Evolutionary conservation across 2,329 filamentous ascomycete species (phyloP).

Genomic region (Fusarium dimerum): DNA sequence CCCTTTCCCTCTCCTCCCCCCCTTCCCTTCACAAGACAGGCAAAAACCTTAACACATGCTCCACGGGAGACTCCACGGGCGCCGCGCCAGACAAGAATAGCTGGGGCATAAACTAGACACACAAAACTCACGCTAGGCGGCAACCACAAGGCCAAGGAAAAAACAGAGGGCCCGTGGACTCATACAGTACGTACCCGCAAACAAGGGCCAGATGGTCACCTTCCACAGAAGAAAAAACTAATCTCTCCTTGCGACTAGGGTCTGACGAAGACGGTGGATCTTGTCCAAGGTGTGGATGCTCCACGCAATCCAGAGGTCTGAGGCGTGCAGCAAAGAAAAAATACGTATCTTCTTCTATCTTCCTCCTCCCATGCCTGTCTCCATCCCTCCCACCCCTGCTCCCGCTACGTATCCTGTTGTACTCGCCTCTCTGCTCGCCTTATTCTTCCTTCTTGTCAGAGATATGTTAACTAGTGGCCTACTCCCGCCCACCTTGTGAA

Average conservation of each 20-base stretch:
- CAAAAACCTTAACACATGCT: not conserved
- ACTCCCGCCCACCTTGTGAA: constrained; percentile 20
- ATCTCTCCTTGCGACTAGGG: constrained; percentile 34
- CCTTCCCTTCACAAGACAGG: constrained; percentile 9
- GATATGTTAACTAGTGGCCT: constrained; percentile 26
- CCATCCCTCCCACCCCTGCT: too few species aligned
- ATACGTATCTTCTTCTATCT: not conserved
- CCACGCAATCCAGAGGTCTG: constrained; percentile 39
- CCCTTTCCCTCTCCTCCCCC: not conserved
- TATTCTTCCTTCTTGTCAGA: constrained; percentile 18
- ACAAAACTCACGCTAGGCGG: not conserved
- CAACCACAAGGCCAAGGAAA: constrained; percentile 25
- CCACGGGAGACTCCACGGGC: not conserved
- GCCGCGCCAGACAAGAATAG: constrained; percentile 45
- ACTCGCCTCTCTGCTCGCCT: constrained; percentile 27
- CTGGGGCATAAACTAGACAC: constrained; percentile 38
- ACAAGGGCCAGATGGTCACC: too few species aligned
- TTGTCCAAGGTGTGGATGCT: constrained; percentile 33
- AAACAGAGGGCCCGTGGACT: constrained; percentile 23
- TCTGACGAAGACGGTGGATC: constrained; percentile 35
- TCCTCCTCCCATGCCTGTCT: too few species aligned
- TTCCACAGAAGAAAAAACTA: constrained; percentile 18
- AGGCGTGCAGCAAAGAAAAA: constrained; percentile 21
- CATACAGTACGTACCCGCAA: too few species aligned
- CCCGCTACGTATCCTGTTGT: constrained; percentile 23